Base-by-base conservation (phyloP, 805 yeast species). In the Metschnikowia orientalis region DNA sequence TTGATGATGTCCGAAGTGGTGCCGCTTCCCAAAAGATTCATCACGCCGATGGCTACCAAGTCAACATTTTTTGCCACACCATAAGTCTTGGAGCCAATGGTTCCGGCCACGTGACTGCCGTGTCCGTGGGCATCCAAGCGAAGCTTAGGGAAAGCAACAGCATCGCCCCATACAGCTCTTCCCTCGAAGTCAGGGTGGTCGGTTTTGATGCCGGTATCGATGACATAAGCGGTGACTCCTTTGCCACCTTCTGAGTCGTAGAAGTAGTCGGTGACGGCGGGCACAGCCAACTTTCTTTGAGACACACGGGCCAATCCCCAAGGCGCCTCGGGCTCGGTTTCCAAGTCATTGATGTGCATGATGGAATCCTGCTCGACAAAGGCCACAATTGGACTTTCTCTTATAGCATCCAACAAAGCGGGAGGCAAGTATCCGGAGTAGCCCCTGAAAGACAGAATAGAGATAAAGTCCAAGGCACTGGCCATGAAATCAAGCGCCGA, bases 31-130 rank as follows among this genome's bases (percentile, higher is more conserved):
- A 81, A 79, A 18, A 86, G 77, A 61, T 81, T 77, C 59, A 86
- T 70, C 7, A 86, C 95, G 57, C 86, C 85, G 40, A 86, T 84
- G 18, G 94, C 94, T 48, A 82, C 87, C 35, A 86, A 59, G 13
- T 78, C 69, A 7, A 89, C 92, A 32, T 75, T 68, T 61, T 87
- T 86, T 36, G 95, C 89, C 35, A 86, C 85, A 64, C 95, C 95
- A 45, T 80, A 85, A 32, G 75, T 66, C 40, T 69, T 68, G 14
- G 92, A 82, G 31, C 81, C 95, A 50, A 89, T 85, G 21, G 94
- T 87, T 62, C 95, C 97, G n/a, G 96, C 95, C 66, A 94, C 86
- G 54, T 88, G 97, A 28, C 95, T 86, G 53, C 97, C 97, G 61
- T 88, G 97, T 32, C 96, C 97, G 51, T 85, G 83, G 33, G 87